Evolutionary conservation across 177 flowering plant species (phyloP).

Genomic region (Vitis hybrid): DNA sequence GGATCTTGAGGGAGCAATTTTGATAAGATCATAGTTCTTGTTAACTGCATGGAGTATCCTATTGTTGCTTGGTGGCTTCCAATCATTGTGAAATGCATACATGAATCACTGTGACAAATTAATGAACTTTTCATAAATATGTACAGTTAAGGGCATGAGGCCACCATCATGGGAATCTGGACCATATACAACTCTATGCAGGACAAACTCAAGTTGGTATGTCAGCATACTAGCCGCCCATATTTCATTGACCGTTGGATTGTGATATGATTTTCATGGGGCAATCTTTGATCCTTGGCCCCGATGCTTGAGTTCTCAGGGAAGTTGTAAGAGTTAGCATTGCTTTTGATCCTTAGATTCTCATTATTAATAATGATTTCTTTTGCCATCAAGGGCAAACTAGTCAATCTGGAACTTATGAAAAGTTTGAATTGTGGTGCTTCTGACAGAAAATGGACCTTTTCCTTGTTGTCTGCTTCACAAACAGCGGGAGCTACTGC

Average conservation of each 20-base stretch:
- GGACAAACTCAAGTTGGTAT: neutral
- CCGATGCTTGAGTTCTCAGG: neutral
- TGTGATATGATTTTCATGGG: slow-evolving; percentile 2
- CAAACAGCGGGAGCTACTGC: slow-evolving; percentile 1
- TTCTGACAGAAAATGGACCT: slow-evolving; percentile 9
- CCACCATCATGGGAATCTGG: neutral
- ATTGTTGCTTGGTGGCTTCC: neutral
- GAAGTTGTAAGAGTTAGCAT: neutral
- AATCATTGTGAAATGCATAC: neutral
- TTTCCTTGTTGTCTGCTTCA: slow-evolving; percentile 6
- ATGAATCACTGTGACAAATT: neutral
- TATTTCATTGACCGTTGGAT: neutral
- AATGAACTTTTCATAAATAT: neutral
- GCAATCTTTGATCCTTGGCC: slow-evolving; percentile 11
- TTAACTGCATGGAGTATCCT: too few species aligned
- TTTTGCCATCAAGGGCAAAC: neutral
- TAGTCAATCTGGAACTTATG: slow-evolving; percentile 11
- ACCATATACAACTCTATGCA: neutral
- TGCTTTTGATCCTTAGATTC: slow-evolving; percentile 2
- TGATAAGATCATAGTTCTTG: too few species aligned
- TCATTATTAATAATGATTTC: neutral
- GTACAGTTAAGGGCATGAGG: neutral
- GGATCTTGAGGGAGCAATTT: too few species aligned
- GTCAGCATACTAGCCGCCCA: neutral
- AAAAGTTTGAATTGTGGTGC: slow-evolving; percentile 6